These are phyloP conservation scores for Trichodelitschia bisporula DNA, from an alignment of 495 filamentous ascomycete genomes.

Conservation along the genomic window DNA sequence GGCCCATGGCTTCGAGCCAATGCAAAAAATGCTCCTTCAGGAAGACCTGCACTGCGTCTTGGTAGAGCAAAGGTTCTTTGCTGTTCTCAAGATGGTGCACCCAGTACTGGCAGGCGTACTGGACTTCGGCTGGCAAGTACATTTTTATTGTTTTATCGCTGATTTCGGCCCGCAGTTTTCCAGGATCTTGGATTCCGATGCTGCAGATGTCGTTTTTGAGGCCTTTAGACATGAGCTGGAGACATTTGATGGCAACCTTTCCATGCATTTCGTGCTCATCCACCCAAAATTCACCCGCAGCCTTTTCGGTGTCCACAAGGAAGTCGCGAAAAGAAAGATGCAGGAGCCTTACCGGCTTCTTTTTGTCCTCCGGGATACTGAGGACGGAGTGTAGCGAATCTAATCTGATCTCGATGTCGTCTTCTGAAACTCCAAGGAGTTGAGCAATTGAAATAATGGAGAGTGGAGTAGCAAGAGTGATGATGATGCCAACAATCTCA, in stretches of 20 bases:
- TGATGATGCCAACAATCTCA: constrained; percentile 14
- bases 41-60: constrained; percentile 14
- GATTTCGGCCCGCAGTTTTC: constrained; percentile 9
- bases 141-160: constrained; percentile 3
- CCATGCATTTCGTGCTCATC: constrained; percentile 16
- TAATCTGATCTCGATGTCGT: constrained; percentile 6
- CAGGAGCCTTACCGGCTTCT: constrained; percentile 14
- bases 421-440: constrained; percentile 5
- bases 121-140: constrained; percentile 12
- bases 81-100: constrained; percentile 19
- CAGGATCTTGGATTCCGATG: constrained; percentile 8
- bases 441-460: constrained; percentile 9
- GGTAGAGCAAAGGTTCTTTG: constrained; percentile 7
- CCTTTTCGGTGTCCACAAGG: constrained; percentile 17
- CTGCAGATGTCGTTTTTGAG: constrained; percentile 20
- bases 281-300: constrained; percentile 16
- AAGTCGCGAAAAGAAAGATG: constrained; percentile 28
- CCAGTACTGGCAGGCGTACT: constrained; percentile 24
- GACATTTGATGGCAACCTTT: constrained; percentile 12
- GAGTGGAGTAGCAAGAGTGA: constrained; percentile 13
- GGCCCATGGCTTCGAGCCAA: constrained; percentile 21
- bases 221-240: constrained; percentile 12
- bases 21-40: constrained; percentile 20
- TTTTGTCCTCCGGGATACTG: constrained; percentile 11
- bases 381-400: constrained; percentile 16